These are phyloP conservation scores for Jamesozyma hellenica DNA, from an alignment of 805 yeast species.

Conservation along the genomic window DNA sequence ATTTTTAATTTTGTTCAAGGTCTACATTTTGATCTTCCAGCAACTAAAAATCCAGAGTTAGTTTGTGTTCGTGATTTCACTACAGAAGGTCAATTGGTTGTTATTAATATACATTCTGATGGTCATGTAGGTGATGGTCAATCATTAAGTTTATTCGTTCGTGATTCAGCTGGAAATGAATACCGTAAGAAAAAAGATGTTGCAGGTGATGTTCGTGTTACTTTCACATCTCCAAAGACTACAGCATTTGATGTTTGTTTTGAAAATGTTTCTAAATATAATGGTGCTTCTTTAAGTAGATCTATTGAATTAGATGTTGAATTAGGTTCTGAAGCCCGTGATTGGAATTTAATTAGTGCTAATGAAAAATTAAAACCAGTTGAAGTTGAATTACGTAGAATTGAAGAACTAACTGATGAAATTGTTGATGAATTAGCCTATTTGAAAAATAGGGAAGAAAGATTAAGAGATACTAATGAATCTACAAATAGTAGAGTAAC, in stretches of 20 bases:
- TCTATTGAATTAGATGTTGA: constrained; percentile 85
- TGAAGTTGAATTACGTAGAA: constrained; percentile 79
- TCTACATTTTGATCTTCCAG: constrained; percentile 45
- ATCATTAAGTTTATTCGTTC: constrained; percentile 51
- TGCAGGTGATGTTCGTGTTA: constrained; percentile 60
- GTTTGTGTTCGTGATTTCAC: constrained; percentile 91
- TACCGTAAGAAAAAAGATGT: constrained; percentile 69
- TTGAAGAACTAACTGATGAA: constrained; percentile 81
- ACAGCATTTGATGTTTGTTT: constrained; percentile 90
- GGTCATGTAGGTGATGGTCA: constrained; percentile 88
- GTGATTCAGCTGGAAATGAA: constrained; percentile 78
- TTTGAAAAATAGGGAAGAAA: constrained; percentile 78
- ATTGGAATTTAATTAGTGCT: constrained; percentile 92
- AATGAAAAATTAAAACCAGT: constrained; percentile 87
- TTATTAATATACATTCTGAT: constrained; percentile 63
- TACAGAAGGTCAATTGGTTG: constrained; percentile 74
- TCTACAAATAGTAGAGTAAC: constrained; percentile 89
- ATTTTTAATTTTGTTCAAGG: constrained; percentile 18
- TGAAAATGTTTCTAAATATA: constrained; percentile 40
- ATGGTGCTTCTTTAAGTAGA: constrained; percentile 43
- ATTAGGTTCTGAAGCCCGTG: constrained; percentile 93
- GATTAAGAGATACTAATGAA: constrained; percentile 93
- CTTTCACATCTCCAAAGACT: constrained; percentile 74
- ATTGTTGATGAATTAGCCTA: constrained; percentile 70
- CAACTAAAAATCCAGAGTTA: constrained; percentile 40